A percentile compares a stretch with the other conserved stretches of the same genome.
phyloP scores from a whole-genome alignment of 371 early-diverging fungal genomes.

The Chytridium lagenaria region DNA sequence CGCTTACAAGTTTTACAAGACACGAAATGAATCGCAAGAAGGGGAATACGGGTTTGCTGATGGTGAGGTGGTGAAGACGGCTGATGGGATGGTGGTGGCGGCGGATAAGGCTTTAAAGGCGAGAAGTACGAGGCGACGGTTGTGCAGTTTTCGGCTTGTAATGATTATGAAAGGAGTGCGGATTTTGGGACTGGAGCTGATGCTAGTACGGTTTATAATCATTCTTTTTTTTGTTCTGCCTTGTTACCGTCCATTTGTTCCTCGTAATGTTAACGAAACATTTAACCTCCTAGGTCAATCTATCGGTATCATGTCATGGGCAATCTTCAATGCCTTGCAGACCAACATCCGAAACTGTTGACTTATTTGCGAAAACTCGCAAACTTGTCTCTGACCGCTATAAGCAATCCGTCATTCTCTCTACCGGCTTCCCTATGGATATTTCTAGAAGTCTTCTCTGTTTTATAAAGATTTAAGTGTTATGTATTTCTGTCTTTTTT shows the following conservation, averaged over 20 bases:
- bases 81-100: too few relatives aligned
- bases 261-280: neutral
- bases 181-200: slow-evolving; percentile 63
- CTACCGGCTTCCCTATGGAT: slow-evolving; percentile 7
- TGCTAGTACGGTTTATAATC: neutral
- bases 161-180: slow-evolving; percentile 91
- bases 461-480: too few relatives aligned
- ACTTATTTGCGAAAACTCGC: slow-evolving; percentile 77
- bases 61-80: too few relatives aligned
- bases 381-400: slow-evolving; percentile 70
- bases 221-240: neutral
- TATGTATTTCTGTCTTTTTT: too few relatives aligned
- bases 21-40: neutral
- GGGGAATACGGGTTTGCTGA: neutral
- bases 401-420: slow-evolving; percentile 56
- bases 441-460: too few relatives aligned
- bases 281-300: slow-evolving; percentile 18
- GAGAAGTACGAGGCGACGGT: slow-evolving; percentile 13
- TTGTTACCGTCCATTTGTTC: neutral
- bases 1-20: slow-evolving; percentile 27
- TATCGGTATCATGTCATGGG: slow-evolving; percentile 86
- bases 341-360: slow-evolving; percentile 70
- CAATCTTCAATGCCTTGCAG: slow-evolving; percentile 68
- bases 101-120: neutral
- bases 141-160: slow-evolving; percentile 69